Conservation (phyloP, 192 early-diverging fungal genomes). For the Oehlia diaphana region DNA sequence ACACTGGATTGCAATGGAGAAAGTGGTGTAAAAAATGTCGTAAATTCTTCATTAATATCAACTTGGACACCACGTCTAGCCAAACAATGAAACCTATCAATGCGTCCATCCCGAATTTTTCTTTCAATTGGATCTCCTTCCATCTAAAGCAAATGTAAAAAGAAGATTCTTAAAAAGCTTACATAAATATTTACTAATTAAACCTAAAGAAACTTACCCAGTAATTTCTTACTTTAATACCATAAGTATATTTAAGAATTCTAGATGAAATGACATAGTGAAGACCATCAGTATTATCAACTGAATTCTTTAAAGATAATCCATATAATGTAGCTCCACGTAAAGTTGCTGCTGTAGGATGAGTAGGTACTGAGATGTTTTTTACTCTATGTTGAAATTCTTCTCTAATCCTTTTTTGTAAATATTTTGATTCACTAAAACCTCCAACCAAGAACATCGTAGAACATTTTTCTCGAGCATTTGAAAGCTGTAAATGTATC, state of each 20-base stretch:
- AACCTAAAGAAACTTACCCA: background rate
- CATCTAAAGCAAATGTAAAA: background rate
- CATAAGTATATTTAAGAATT: background rate
- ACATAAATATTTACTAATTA: background rate
- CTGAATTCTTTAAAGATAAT: background rate
- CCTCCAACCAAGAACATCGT: slow-evolving; percentile 44
- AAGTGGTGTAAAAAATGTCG: background rate
- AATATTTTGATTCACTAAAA: slow-evolving; percentile 37
- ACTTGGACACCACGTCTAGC: background rate
- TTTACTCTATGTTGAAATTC: slow-evolving; percentile 29
- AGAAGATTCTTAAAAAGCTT: too few species aligned
- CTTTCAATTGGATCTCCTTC: background rate
- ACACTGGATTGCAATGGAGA: background rate
- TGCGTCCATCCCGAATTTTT: background rate
- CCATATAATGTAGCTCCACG: background rate
- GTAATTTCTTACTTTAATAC: background rate
- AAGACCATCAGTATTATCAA: background rate
- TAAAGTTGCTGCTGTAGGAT: slow-evolving; percentile 29
- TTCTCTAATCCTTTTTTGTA: slow-evolving; percentile 33
- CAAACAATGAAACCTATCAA: background rate
- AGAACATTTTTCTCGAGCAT: slow-evolving; percentile 23
- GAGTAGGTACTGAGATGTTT: slow-evolving; percentile 33
- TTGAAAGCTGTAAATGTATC: slow-evolving; percentile 36
- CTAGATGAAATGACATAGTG: too few species aligned
- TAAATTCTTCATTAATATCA: background rate